A percentile compares a stretch with the other conserved stretches of the same genome.
Evolutionary conservation across 2,329 filamentous ascomycete species (phyloP).

Genomic region (Cladophialophora chaetospira): DNA sequence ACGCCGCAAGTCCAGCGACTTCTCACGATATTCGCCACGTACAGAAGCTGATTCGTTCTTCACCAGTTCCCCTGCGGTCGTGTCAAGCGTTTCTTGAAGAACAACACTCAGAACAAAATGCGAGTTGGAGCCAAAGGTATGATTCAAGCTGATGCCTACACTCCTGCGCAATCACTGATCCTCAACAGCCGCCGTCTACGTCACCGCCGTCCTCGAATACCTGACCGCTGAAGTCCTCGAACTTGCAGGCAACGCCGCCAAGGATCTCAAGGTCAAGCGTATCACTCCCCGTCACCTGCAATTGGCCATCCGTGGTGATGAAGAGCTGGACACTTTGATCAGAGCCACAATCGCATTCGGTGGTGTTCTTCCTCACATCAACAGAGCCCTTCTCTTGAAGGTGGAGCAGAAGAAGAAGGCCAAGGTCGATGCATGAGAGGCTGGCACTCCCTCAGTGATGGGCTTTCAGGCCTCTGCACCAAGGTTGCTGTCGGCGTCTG

Average conservation of each 20-base stretch:
- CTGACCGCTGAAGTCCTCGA: conserved; percentile 97
- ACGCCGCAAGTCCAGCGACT: too few species aligned
- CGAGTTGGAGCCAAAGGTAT: conserved; percentile 88
- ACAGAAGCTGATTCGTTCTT: conserved; percentile 16
- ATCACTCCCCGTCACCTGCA: conserved; percentile 98
- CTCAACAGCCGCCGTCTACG: conserved; percentile 79
- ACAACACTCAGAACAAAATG: conserved; percentile 99
- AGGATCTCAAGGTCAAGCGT: conserved; percentile 99
- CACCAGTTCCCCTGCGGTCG: conserved; percentile 93
- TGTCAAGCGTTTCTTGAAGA: conserved; percentile 99
- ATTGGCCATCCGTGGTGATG: conserved; percentile 96
- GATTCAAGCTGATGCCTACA: conserved; percentile 6
- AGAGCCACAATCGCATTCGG: conserved; percentile 97
- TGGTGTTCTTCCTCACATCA: conserved; percentile 98
- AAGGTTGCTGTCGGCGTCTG: conserved; percentile 17
- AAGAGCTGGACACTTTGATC: conserved; percentile 96
- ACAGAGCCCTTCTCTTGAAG: conserved; percentile 92
- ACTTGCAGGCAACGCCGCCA: conserved; percentile 95
- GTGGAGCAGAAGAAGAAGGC: conserved; percentile 97
- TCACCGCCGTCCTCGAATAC: conserved; percentile 97
- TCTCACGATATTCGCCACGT: background rate
- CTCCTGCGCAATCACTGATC: background rate
- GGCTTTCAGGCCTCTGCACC: too few species aligned
- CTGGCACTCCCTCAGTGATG: too few species aligned
- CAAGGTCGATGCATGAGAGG: conserved; percentile 46